Conservation (phyloP, 176 grass and related monocot genomes). For the Musa itinerans region DNA sequence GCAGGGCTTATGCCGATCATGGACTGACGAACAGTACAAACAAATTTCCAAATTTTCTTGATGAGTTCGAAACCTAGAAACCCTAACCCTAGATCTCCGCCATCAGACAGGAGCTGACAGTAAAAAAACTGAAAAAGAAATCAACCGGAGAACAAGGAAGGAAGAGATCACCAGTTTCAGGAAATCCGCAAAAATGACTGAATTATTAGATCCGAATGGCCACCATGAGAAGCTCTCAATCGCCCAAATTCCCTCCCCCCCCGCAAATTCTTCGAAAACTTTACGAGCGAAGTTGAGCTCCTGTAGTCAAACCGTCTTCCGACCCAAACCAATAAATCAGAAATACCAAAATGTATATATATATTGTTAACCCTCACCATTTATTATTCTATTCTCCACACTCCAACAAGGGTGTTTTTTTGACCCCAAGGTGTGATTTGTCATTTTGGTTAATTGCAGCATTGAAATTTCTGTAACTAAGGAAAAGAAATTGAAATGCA, state of each 20-base stretch:
- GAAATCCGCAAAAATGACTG: neutral
- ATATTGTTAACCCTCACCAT: neutral
- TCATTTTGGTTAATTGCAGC: neutral
- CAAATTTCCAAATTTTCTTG: conserved; percentile 2
- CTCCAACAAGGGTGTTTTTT: conserved; percentile 1
- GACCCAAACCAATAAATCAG: conserved; percentile 3
- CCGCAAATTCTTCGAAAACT: neutral
- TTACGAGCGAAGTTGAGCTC: neutral
- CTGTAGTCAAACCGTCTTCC: conserved; percentile 1
- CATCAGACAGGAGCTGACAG: neutral
- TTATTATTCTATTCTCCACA: conserved; percentile 3
- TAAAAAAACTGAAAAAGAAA: neutral
- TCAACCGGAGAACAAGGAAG: neutral
- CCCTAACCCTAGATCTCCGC: conserved; percentile 6
- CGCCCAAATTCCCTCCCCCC: neutral
- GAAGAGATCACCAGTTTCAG: conserved; percentile 14
- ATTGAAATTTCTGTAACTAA: neutral
- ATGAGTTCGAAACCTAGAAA: conserved; percentile 1
- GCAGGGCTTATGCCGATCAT: neutral
- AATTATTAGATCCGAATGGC: conserved; percentile 1
- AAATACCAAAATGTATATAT: conserved; percentile 14
- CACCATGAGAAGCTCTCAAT: conserved; percentile 3
- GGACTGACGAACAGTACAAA: neutral
- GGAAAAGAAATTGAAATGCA: neutral
- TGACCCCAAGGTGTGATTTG: neutral